Evolutionary conservation across 1,284 basidiomycete genomes (phyloP).

Genomic region (Rhodotorula sp.): DNA sequence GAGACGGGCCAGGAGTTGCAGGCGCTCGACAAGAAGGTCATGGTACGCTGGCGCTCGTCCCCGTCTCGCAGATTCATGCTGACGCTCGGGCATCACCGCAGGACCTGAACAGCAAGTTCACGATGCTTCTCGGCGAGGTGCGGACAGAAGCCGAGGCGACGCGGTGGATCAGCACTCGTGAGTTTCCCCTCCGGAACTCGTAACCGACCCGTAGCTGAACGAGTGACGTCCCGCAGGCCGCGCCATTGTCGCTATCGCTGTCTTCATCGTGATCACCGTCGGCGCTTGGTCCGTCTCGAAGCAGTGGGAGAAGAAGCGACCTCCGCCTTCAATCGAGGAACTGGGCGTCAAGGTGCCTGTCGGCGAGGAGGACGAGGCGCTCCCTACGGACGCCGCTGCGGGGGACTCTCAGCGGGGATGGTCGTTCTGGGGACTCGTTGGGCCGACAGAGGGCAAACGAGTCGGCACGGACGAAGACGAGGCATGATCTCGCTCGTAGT

Average conservation of each 20-base stretch:
- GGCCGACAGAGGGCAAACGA: not conserved
- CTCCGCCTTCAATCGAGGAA: slow-evolving; percentile 19
- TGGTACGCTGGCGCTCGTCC: slow-evolving; percentile 57
- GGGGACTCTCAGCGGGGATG: not conserved
- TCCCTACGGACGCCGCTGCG: not conserved
- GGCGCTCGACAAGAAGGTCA: slow-evolving; percentile 79
- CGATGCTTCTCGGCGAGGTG: slow-evolving; percentile 78
- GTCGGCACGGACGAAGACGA: not conserved
- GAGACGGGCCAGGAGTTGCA: slow-evolving; percentile 88
- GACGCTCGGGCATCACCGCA: slow-evolving; percentile 45
- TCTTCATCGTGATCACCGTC: slow-evolving; percentile 28
- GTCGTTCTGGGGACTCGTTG: not conserved
- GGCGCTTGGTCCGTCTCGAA: slow-evolving; percentile 16
- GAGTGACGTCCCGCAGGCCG: slow-evolving; percentile 11
- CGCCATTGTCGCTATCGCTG: slow-evolving; percentile 34
- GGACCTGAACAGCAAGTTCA: slow-evolving; percentile 82
- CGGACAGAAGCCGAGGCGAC: slow-evolving; percentile 51
- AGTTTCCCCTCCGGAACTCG: not conserved
- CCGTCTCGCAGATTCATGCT: not conserved
- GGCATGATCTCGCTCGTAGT: not conserved
- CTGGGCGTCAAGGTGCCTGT: slow-evolving; percentile 9
- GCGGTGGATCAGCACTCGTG: slow-evolving; percentile 44
- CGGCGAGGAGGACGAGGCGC: slow-evolving; percentile 2
- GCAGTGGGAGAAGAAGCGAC: slow-evolving; percentile 5
- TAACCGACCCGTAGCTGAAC: no score